phyloP scores from a whole-genome alignment of 2,329 filamentous ascomycete genomes.

The Cryphonectria carpinicola region DNA sequence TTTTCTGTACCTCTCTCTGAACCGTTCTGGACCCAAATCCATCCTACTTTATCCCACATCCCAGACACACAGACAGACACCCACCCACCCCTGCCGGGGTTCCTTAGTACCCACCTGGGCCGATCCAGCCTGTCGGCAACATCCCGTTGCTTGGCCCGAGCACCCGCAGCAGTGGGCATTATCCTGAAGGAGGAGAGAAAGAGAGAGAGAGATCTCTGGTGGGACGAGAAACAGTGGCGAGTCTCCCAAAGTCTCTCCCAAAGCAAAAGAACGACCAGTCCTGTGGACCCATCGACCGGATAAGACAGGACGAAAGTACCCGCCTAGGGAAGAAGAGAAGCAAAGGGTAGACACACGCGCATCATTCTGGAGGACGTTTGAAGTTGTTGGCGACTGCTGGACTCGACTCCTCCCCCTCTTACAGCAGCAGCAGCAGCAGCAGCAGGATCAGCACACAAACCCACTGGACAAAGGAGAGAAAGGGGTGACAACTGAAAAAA shows the following conservation, averaged over 20 bases:
- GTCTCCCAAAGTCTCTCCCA: neutral
- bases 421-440: neutral
- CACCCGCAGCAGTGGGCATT: slow-evolving; percentile 8
- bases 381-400: neutral
- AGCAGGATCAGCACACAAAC: neutral
- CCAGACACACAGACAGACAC: neutral
- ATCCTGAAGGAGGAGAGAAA: neutral
- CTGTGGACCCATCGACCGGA: neutral
- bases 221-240: slow-evolving; percentile 20
- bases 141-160: slow-evolving; percentile 22
- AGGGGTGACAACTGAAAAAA: neutral
- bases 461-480: neutral
- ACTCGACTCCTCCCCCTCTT: neutral
- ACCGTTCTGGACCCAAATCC: neutral
- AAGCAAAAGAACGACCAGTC: neutral
- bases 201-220: slow-evolving; percentile 3
- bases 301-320: neutral
- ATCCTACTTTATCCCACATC: neutral
- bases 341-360: neutral
- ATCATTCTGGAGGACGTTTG: neutral
- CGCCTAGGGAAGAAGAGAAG: neutral
- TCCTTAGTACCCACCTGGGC: neutral
- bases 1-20: neutral
- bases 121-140: slow-evolving; percentile 27
- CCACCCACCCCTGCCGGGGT: neutral